phyloP scores from a whole-genome alignment of 371 early-diverging fungal species.

The Actinomortierella ambigua region DNA sequence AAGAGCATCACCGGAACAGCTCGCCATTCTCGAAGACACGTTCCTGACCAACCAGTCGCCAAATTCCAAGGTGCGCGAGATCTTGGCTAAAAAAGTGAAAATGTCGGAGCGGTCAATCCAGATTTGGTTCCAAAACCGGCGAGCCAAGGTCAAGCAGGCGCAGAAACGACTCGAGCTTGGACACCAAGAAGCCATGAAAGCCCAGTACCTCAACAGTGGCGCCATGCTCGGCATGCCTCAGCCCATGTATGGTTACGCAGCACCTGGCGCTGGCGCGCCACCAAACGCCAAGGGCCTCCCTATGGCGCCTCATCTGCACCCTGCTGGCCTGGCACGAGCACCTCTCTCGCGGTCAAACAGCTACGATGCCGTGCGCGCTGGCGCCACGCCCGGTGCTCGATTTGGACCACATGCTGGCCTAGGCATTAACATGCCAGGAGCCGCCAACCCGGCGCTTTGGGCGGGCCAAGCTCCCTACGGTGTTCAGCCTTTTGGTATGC shows the following conservation, averaged over 20 bases:
- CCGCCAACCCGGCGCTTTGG: slow-evolving; percentile 29
- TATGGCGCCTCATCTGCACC: slow-evolving; percentile 36
- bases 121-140: slow-evolving; percentile 99
- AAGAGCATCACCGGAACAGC: slow-evolving; percentile 75
- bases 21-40: slow-evolving; percentile 74
- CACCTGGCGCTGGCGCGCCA: slow-evolving; percentile 9
- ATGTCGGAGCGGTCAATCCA: slow-evolving; percentile 96
- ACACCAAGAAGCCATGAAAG: slow-evolving; percentile 57
- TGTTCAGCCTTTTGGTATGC: slow-evolving; percentile 35
- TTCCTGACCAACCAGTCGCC: slow-evolving; percentile 73
- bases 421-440: slow-evolving; percentile 42
- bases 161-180: slow-evolving; percentile 58
- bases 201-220: slow-evolving; percentile 39
- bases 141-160: slow-evolving; percentile 90
- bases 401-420: slow-evolving; percentile 33
- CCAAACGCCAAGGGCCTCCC: slow-evolving; percentile 21
- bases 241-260: slow-evolving; percentile 24
- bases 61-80: slow-evolving; percentile 83
- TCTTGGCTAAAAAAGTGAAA: slow-evolving; percentile 81
- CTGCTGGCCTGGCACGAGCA: slow-evolving; percentile 27
- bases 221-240: slow-evolving; percentile 42
- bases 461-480: slow-evolving; percentile 24
- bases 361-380: slow-evolving; percentile 29
- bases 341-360: slow-evolving; percentile 36
- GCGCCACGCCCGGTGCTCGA: slow-evolving; percentile 24